Evolutionary conservation across 495 filamentous ascomycete species (phyloP).

Genomic region (Clavariopsis aquatica): DNA sequence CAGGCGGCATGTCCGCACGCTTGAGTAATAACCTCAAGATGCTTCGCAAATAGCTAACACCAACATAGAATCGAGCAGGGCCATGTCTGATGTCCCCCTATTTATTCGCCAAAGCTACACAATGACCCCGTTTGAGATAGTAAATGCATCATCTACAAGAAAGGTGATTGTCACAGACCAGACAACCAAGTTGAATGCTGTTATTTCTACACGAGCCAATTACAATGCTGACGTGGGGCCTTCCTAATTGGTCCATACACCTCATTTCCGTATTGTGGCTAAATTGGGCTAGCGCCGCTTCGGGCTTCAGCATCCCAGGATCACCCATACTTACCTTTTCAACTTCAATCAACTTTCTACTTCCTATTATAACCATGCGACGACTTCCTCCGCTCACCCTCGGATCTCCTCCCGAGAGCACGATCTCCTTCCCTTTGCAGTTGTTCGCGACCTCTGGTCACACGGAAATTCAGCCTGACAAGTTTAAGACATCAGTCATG

Average conservation of each 20-base stretch:
- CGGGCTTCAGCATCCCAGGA: not conserved
- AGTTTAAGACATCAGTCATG: constrained; percentile 18
- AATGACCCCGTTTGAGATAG: no score
- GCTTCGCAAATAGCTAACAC: no score
- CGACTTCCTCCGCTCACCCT: constrained; percentile 66
- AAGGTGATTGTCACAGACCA: not conserved
- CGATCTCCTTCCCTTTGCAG: constrained; percentile 14
- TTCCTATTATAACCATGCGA: constrained; percentile 71
- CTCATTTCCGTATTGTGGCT: constrained; percentile 9
- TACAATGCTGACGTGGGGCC: not conserved
- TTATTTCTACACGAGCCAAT: constrained; percentile 11
- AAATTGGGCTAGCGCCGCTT: constrained; percentile 26
- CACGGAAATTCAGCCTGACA: constrained; percentile 20
- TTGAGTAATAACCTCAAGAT: no score
- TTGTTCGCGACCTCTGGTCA: constrained; percentile 7
- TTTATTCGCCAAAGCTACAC: no score
- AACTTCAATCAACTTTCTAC: constrained; percentile 14
- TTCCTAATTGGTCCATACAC: constrained; percentile 15
- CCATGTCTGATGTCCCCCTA: no score
- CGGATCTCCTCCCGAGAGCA: not conserved
- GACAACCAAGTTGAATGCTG: not conserved
- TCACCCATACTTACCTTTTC: not conserved
- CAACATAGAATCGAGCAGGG: no score
- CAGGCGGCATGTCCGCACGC: no score
- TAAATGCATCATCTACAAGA: not conserved